Evolutionary conservation across 2,329 filamentous ascomycete species (phyloP).

Genomic region (Aureobasidium subglaciale): DNA sequence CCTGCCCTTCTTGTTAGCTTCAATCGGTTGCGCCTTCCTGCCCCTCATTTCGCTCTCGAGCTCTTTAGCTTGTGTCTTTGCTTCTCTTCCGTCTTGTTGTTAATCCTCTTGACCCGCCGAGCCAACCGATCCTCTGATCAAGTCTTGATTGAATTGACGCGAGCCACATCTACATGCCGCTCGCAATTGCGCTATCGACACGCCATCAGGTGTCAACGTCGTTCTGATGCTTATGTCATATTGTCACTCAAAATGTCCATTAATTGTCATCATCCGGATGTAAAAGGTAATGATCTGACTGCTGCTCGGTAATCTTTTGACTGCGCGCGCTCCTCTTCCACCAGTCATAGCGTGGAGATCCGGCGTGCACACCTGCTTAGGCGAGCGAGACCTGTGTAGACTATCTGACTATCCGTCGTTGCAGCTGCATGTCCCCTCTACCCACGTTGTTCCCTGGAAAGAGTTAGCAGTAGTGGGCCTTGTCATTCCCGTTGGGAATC

Average conservation of each 20-base stretch:
- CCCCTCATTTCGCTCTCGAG: not conserved
- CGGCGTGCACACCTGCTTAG: not conserved
- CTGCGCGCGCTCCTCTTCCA: not conserved
- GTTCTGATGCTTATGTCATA: not conserved
- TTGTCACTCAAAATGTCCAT: not conserved
- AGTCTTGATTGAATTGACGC: not conserved
- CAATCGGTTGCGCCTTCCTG: not conserved
- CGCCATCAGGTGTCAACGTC: constrained; percentile 1
- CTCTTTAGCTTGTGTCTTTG: not conserved
- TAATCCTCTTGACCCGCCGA: too few species aligned
- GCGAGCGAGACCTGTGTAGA: constrained; percentile 3
- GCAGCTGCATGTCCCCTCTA: not conserved
- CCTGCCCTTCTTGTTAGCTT: not conserved
- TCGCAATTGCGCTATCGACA: not conserved
- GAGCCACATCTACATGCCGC: not conserved
- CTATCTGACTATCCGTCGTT: constrained; percentile 1
- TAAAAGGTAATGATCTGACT: not conserved
- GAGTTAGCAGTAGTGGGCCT: not conserved
- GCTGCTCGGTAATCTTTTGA: not conserved
- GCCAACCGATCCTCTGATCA: too few species aligned
- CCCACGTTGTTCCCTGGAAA: constrained; percentile 6
- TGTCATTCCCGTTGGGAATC: not conserved
- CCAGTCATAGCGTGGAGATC: not conserved
- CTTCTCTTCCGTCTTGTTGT: not conserved
- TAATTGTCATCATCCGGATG: constrained; percentile 3